These are phyloP conservation scores for Vigna reflexopilosa DNA, from an alignment of 306 rosid species.

Conservation along the genomic window DNA sequence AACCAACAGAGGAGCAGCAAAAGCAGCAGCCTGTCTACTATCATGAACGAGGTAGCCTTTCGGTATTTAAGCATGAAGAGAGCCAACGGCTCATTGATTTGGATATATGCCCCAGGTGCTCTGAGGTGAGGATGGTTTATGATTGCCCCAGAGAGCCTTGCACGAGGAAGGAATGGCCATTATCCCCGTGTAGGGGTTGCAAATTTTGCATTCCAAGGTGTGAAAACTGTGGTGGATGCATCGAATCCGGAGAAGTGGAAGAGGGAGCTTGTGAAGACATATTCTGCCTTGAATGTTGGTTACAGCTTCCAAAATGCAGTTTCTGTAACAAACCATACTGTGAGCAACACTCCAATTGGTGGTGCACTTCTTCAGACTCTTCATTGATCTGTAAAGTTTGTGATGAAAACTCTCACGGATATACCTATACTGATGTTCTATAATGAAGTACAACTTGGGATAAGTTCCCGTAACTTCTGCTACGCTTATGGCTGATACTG, in stretches of 20 bases:
- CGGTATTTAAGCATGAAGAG: conserved; percentile 31
- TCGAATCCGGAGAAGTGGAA: conserved; percentile 55
- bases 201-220: conserved; percentile 76
- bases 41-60: conserved; percentile 39
- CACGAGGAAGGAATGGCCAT: conserved; percentile 47
- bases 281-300: conserved; percentile 78
- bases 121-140: conserved; percentile 60
- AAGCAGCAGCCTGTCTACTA: conserved; percentile 50
- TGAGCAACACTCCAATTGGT: conserved; percentile 55
- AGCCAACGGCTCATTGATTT: conserved; percentile 54
- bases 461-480: conserved; percentile 8
- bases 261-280: conserved; percentile 66
- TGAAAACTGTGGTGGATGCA: conserved; percentile 74
- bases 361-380: conserved; percentile 45
- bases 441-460: conserved; percentile 30
- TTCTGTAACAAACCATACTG: conserved; percentile 88
- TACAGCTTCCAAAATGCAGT: conserved; percentile 76
- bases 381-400: conserved; percentile 68
- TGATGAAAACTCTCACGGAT: conserved; percentile 46
- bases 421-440: conserved; percentile 41
- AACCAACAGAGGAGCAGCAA: conserved; percentile 37
- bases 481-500: conserved; percentile 2
- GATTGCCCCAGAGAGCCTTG: conserved; percentile 70
- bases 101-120: conserved; percentile 72
- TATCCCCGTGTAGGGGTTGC: conserved; percentile 66